Percentiles rank a stretch among this genome's conserved stretches.
Conservation (phyloP, 228 moss, liverwort and hornwort genomes). For the Sphagnum magellanicum region DNA sequence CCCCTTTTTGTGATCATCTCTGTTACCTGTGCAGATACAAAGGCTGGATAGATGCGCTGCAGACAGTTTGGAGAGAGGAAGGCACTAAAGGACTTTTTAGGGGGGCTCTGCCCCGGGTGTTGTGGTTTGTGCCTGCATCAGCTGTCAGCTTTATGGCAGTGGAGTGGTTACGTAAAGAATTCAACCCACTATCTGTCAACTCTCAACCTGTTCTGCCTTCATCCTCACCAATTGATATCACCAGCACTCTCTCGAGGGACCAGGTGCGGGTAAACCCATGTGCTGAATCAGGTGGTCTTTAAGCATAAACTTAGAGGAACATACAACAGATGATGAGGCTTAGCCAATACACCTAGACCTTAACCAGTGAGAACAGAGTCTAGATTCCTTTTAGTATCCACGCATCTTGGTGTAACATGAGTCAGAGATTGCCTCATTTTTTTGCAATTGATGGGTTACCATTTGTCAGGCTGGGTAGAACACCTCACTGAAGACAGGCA, state of each 20-base stretch:
- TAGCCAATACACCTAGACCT: too few relatives aligned
- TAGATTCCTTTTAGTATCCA: too few relatives aligned
- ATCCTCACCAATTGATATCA: slow-evolving; percentile 8
- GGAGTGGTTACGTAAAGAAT: slow-evolving; percentile 84
- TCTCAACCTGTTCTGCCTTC: slow-evolving; percentile 22
- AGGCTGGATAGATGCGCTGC: slow-evolving; percentile 90
- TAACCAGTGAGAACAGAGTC: too few relatives aligned
- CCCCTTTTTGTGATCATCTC: too few relatives aligned
- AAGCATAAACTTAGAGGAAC: slow-evolving; percentile 2
- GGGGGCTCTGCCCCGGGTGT: slow-evolving; percentile 75
- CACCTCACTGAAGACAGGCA: too few relatives aligned
- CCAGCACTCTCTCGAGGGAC: slow-evolving; percentile 7
- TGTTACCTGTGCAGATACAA: slow-evolving; percentile 32
- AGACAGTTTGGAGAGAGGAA: slow-evolving; percentile 83
- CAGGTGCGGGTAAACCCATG: slow-evolving; percentile 21
- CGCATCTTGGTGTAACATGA: too few relatives aligned
- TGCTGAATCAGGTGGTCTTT: slow-evolving; percentile 28
- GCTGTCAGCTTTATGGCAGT: slow-evolving; percentile 94
- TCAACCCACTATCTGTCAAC: slow-evolving; percentile 45
- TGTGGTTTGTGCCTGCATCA: slow-evolving; percentile 98
- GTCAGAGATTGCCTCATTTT: too few relatives aligned
- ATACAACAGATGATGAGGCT: too few relatives aligned
- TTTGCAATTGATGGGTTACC: too few relatives aligned
- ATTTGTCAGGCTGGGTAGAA: too few relatives aligned
- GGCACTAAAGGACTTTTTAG: slow-evolving; percentile 71